Evolutionary conservation across 2,329 filamentous ascomycete species (phyloP), one percentile per base, ranked within the genome.

Genomic region (Lasiodiplodia sp.): DNA sequence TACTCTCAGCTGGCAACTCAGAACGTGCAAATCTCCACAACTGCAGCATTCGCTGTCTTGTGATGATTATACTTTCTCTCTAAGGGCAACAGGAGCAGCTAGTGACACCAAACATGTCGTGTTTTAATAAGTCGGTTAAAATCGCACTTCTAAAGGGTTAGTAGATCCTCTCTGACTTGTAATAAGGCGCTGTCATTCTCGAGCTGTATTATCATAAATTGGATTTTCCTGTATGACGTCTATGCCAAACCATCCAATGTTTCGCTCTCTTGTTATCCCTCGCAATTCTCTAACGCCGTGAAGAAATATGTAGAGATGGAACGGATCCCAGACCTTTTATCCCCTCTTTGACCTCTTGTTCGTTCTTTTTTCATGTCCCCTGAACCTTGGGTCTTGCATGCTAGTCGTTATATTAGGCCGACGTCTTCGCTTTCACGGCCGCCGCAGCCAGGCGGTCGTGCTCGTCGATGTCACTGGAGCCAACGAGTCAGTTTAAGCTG

Each of bases 401-500:
- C 34, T 21, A 37, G 23, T 52, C n/a, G 21, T 40, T 38, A 25
- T 60, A 12, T 34, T 34, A 55, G 25, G 25, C 40, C 21, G 63
- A 44, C 6, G 49, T 31, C 21, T 53, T 53, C 14, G 55, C 49
- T 49, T 68, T 69, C 53, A 25, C 51, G 18, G 52, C 52, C 53
- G 62, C 62, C 4, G 60, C 47, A 49, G 93, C 92, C 69, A 90
- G 79, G 70, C 83, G 82, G 82, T 98, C 95, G 79, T 97, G 95
- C 86, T 94, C 92, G 34, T 97, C 93, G 77, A 98, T 97, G 78
- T 97, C 92, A 40, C 85, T 88, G 68, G 69, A 21, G 5, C 10
- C 16, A 37, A 2, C 14, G 6, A 55, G 53, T 67, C 31, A 67
- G 65, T 21, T 31, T 31, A 34, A 16, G 18, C 31, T 3, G 10